Conservation (phyloP, 139 green algal genomes). For the Coelastrella sp. region DNA sequence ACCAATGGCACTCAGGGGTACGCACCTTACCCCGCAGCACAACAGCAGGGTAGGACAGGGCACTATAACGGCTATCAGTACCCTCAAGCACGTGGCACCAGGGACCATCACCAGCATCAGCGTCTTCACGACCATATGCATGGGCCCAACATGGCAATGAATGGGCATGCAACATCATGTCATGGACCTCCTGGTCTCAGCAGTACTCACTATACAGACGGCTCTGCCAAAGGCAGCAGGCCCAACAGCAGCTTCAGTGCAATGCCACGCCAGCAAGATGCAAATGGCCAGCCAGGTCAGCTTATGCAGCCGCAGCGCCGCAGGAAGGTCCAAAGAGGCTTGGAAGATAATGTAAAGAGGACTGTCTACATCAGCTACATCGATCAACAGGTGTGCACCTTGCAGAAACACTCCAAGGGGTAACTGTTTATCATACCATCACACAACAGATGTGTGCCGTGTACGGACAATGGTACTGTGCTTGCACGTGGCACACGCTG, state of each 20-base stretch:
- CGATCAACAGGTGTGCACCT: conserved; percentile 57
- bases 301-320: conserved; percentile 10
- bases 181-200: background rate
- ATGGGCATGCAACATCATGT: background rate
- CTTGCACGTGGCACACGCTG: background rate
- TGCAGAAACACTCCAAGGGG: too few relatives aligned
- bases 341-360: conserved; percentile 81
- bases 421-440: background rate
- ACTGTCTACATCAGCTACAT: conserved; percentile 89
- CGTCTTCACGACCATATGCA: background rate
- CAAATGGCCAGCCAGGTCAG: conserved; percentile 6
- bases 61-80: background rate
- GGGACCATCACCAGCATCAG: background rate
- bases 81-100: background rate
- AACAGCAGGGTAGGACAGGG: background rate
- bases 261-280: background rate
- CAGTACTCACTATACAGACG: background rate
- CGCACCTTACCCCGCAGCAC: background rate
- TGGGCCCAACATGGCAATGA: background rate
- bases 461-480: background rate
- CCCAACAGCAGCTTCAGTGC: background rate
- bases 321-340: conserved; percentile 60
- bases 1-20: background rate
- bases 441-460: background rate
- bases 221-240: background rate